Percentiles rank a stretch among this genome's conserved stretches.
Evolutionary conservation across 768 basidiomycete genomes (phyloP).

Genomic region (Agaricus subrufescens): DNA sequence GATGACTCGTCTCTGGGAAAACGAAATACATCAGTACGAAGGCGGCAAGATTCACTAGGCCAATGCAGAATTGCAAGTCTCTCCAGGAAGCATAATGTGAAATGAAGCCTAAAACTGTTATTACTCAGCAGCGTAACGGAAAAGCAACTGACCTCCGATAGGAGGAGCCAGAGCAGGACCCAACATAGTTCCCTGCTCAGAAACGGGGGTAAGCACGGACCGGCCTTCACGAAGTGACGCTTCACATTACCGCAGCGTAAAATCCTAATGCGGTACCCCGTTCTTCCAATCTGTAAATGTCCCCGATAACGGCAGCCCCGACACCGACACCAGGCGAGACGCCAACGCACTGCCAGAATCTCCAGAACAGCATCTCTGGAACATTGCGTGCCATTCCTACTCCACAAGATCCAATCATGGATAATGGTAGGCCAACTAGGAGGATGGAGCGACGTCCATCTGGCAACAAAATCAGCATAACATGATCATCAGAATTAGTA

Average conservation of each 20-base stretch:
- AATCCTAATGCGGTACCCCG: constrained; percentile 52
- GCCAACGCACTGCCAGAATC: constrained; percentile 62
- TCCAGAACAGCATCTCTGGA: constrained; percentile 46
- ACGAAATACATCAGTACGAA: constrained; percentile 37
- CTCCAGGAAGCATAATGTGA: constrained; percentile 47
- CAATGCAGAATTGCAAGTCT: constrained; percentile 39
- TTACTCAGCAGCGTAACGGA: background rate
- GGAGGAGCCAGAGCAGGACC: constrained; percentile 43
- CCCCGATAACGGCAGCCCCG: constrained; percentile 53
- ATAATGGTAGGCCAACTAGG: constrained; percentile 54
- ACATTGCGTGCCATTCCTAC: constrained; percentile 42
- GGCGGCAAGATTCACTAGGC: constrained; percentile 27
- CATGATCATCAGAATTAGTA: background rate
- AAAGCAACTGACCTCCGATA: constrained; percentile 35
- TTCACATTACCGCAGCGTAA: constrained; percentile 39
- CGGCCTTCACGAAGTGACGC: background rate
- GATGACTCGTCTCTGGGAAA: constrained; percentile 66
- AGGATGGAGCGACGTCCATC: constrained; percentile 62
- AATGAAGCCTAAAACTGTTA: background rate
- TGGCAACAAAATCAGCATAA: constrained; percentile 15
- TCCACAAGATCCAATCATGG: constrained; percentile 54
- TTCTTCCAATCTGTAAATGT: constrained; percentile 59
- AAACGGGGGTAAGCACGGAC: background rate
- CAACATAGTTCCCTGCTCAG: background rate
- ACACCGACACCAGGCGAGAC: constrained; percentile 47